Conservation (phyloP, 78 protist species). For the Emiliania huxleyi region DNA sequence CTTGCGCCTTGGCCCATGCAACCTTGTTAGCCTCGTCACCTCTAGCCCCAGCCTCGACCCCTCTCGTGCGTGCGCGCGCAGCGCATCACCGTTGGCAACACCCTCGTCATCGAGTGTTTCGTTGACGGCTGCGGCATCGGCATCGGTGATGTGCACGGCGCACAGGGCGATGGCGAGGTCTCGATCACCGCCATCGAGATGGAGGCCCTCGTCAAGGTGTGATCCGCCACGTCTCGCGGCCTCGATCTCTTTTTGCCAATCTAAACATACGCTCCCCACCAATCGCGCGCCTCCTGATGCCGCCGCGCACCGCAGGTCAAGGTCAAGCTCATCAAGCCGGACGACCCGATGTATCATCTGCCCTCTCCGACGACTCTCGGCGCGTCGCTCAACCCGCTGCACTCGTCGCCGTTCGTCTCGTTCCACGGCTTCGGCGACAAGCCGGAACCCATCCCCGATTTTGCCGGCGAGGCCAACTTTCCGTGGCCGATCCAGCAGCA, state of each 20-base stretch:
- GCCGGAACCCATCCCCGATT: background rate
- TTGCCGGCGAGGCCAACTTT: background rate
- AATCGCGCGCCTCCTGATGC: too few relatives aligned
- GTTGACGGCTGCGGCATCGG: background rate
- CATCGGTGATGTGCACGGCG: constrained; percentile 6
- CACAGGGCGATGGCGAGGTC: constrained; percentile 19
- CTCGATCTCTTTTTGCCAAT: too few relatives aligned
- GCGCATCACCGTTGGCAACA: background rate
- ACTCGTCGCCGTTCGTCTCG: background rate
- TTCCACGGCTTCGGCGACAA: background rate
- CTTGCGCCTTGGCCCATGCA: too few relatives aligned
- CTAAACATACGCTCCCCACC: too few relatives aligned
- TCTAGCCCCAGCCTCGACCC: too few relatives aligned
- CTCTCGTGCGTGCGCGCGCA: background rate
- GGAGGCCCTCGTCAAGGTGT: background rate
- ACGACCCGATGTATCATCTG: background rate
- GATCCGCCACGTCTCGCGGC: too few relatives aligned
- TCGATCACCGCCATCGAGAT: constrained; percentile 4
- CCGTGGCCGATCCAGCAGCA: constrained; percentile 10
- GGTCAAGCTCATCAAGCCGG: background rate
- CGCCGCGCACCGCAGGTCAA: too few relatives aligned
- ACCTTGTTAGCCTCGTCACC: too few relatives aligned
- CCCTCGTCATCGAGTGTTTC: background rate
- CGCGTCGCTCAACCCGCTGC: background rate
- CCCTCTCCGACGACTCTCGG: background rate